These are phyloP conservation scores for Volvox reticuliferus DNA, from an alignment of 139 green algal species.

Conservation along the genomic window DNA sequence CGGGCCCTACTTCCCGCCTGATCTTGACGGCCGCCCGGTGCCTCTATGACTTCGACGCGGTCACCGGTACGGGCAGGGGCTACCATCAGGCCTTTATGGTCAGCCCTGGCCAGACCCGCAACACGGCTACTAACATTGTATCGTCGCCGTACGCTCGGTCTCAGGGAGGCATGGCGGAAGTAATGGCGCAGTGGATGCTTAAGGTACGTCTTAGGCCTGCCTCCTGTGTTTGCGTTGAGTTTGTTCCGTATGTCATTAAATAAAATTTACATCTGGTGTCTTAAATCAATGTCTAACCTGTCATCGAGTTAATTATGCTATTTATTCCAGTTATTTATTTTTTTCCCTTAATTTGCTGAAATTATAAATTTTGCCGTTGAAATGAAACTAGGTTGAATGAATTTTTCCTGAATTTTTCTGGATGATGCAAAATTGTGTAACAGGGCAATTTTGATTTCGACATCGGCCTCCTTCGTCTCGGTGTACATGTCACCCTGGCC, in stretches of 20 bases:
- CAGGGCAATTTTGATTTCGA: slow-evolving; percentile 17
- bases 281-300: too few relatives aligned
- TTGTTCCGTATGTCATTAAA: neutral
- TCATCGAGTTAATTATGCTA: too few relatives aligned
- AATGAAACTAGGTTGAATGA: too few relatives aligned
- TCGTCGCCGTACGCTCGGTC: neutral
- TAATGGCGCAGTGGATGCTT: slow-evolving; percentile 16
- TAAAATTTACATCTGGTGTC: too few relatives aligned
- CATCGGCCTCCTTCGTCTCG: neutral
- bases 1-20: neutral
- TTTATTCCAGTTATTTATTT: too few relatives aligned
- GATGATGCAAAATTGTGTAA: too few relatives aligned
- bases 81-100: neutral
- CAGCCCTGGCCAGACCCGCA: neutral
- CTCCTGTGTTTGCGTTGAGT: too few relatives aligned
- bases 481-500: neutral
- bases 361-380: too few relatives aligned
- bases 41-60: neutral
- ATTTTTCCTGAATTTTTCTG: too few relatives aligned
- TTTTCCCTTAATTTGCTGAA: too few relatives aligned
- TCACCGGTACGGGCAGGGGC: neutral
- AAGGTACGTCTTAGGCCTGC: neutral
- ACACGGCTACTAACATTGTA: neutral
- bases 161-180: neutral
- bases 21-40: neutral